Percentiles rank a stretch among this genome's conserved stretches.
Evolutionary conservation across 169 alveolate species (phyloP).

Genomic region (Plasmodium knowlesi): DNA sequence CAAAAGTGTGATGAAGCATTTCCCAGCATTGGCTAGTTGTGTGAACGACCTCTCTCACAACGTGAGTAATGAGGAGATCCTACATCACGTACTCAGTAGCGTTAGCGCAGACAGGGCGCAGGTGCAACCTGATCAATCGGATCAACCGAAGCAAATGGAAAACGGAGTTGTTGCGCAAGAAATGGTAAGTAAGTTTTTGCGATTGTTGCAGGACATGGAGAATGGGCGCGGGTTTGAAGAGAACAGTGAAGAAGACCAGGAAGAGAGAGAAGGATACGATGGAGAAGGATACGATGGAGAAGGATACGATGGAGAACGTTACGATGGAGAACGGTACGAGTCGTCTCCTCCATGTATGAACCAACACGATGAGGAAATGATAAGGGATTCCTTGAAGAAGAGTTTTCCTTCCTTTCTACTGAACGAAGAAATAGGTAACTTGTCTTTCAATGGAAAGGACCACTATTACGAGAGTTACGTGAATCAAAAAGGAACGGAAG

Average conservation of each 20-base stretch:
- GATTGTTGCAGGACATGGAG: not conserved
- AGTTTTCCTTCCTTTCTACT: constrained; percentile 43
- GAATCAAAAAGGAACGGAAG: constrained; percentile 23
- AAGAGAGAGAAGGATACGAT: not conserved
- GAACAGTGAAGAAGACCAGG: not conserved
- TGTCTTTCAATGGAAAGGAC: not conserved
- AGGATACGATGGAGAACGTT: too few species aligned
- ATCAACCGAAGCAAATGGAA: not conserved
- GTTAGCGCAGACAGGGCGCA: not conserved
- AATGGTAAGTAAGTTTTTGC: not conserved
- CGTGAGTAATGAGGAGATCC: constrained; percentile 26
- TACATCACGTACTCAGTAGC: constrained; percentile 15
- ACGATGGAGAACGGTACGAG: not conserved
- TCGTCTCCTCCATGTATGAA: not conserved
- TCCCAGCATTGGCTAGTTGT: constrained; percentile 14
- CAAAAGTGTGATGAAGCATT: constrained; percentile 25
- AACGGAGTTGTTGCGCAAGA: not conserved
- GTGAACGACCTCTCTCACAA: not conserved
- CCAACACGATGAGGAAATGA: not conserved
- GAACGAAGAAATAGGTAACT: constrained; percentile 75
- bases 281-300: too few species aligned
- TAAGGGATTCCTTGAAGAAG: constrained; percentile 7
- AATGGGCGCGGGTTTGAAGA: not conserved
- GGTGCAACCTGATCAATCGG: too few species aligned
- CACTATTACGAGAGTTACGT: constrained; percentile 27